A percentile compares a stretch with the other conserved stretches of the same genome.
Evolutionary conservation across 208 protist genomes (phyloP).

Genomic region (Acanthamoeba lenticulata): DNA sequence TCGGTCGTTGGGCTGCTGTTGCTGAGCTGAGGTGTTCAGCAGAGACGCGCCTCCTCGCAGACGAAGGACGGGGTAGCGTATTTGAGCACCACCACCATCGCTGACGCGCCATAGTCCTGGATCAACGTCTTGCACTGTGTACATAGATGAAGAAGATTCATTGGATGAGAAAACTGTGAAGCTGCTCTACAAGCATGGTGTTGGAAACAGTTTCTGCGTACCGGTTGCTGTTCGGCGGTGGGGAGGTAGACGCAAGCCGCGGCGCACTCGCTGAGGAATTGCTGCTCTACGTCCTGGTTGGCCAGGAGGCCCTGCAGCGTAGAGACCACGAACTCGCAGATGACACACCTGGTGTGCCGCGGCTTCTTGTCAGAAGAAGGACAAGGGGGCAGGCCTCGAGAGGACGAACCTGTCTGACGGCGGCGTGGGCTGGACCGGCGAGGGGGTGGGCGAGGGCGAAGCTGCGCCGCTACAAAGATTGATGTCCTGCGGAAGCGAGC

Average conservation of each 20-base stretch:
- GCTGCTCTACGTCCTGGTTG: background rate
- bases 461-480: background rate
- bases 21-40: background rate
- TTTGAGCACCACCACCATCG: constrained; percentile 39
- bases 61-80: constrained; percentile 39
- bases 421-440: background rate
- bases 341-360: background rate
- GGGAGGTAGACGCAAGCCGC: constrained; percentile 28
- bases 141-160: background rate
- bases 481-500: constrained; percentile 19
- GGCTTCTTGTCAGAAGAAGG: background rate
- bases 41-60: constrained; percentile 1
- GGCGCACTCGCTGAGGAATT: background rate
- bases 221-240: background rate
- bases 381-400: background rate
- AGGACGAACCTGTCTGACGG: background rate
- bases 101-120: background rate
- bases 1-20: background rate
- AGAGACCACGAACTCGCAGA: constrained; percentile 58
- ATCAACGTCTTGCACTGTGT: constrained; percentile 39
- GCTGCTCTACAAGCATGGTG: background rate
- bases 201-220: background rate
- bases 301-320: constrained; percentile 23
- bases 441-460: background rate
- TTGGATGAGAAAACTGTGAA: no score